Evolutionary conservation across 1,284 basidiomycete species (phyloP).

Genomic region (Caloboletus firmus): DNA sequence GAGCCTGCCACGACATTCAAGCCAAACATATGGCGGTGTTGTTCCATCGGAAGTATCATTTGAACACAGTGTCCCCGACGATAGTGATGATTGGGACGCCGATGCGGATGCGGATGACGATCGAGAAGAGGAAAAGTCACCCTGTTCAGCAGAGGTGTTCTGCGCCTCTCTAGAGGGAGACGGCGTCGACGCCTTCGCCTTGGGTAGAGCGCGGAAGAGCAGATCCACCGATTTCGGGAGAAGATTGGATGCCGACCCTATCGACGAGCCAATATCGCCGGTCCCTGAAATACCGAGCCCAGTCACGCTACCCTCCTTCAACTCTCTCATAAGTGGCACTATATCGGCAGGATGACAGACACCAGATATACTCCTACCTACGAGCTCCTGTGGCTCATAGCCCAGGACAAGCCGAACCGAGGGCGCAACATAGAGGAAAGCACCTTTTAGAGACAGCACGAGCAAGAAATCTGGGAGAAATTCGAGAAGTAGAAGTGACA

Average conservation of each 20-base stretch:
- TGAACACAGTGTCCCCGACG: background rate
- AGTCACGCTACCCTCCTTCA: conserved; percentile 74
- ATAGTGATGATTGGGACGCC: conserved; percentile 3
- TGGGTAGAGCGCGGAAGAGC: conserved; percentile 73
- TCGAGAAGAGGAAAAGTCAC: background rate
- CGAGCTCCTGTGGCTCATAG: conserved; percentile 79
- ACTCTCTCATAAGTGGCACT: conserved; percentile 87
- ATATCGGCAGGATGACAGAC: conserved; percentile 88
- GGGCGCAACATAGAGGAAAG: conserved; percentile 89
- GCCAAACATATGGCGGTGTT: conserved; percentile 71
- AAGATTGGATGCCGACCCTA: conserved; percentile 2
- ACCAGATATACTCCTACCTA: conserved; percentile 75
- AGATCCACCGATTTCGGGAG: conserved; percentile 60
- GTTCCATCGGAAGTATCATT: conserved; percentile 6
- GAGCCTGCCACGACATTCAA: conserved; percentile 82
- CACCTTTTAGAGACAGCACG: conserved; percentile 92
- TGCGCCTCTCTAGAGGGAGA: background rate
- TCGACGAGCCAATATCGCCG: conserved; percentile 16
- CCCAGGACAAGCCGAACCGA: conserved; percentile 75
- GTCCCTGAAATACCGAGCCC: conserved; percentile 18
- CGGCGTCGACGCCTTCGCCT: conserved; percentile 32
- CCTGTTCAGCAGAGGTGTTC: background rate
- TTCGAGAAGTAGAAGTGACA: conserved; percentile 71
- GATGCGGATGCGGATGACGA: background rate
- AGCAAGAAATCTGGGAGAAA: conserved; percentile 79